Evolutionary conservation across 2,329 filamentous ascomycete species (phyloP).

Genomic region (Akanthomyces muscarius): DNA sequence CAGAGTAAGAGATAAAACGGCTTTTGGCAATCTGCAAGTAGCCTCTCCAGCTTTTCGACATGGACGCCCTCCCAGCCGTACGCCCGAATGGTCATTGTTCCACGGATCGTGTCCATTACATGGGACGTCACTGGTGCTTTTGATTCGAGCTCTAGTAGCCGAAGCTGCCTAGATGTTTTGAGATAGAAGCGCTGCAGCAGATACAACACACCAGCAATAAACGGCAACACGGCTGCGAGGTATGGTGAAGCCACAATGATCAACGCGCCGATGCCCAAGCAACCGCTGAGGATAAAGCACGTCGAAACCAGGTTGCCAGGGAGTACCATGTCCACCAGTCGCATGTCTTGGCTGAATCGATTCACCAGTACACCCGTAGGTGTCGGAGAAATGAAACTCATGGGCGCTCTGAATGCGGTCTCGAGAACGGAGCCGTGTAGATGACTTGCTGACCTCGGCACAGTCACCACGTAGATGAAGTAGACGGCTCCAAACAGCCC

Average conservation of each 20-base stretch:
- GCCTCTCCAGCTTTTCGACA: constrained; percentile 43
- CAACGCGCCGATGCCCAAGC: constrained; percentile 6
- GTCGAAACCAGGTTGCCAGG: constrained; percentile 10
- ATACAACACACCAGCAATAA: neutral
- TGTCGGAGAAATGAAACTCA: constrained; percentile 12
- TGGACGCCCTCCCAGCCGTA: constrained; percentile 47
- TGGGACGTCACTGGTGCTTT: constrained; percentile 31
- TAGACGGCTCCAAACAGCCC: constrained; percentile 6
- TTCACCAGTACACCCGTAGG: constrained; percentile 16
- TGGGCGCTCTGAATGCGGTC: constrained; percentile 14
- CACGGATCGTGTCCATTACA: constrained; percentile 41
- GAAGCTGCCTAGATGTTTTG: constrained; percentile 17
- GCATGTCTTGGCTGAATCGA: constrained; percentile 20
- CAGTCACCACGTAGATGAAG: constrained; percentile 13
- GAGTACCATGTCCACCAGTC: constrained; percentile 17
- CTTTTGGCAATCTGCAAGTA: constrained; percentile 7
- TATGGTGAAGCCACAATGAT: constrained; percentile 15
- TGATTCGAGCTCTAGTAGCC: constrained; percentile 26
- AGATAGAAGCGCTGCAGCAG: constrained; percentile 18
- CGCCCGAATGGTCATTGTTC: constrained; percentile 44
- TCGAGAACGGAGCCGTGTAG: constrained; percentile 13
- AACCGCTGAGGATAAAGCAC: neutral
- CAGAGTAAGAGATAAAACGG: constrained; percentile 13
- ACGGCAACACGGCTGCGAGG: constrained; percentile 13
- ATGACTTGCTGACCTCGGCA: constrained; percentile 10